Evolutionary conservation across 2,329 filamentous ascomycete genomes (phyloP).

Genomic region (Arthroderma sp.): DNA sequence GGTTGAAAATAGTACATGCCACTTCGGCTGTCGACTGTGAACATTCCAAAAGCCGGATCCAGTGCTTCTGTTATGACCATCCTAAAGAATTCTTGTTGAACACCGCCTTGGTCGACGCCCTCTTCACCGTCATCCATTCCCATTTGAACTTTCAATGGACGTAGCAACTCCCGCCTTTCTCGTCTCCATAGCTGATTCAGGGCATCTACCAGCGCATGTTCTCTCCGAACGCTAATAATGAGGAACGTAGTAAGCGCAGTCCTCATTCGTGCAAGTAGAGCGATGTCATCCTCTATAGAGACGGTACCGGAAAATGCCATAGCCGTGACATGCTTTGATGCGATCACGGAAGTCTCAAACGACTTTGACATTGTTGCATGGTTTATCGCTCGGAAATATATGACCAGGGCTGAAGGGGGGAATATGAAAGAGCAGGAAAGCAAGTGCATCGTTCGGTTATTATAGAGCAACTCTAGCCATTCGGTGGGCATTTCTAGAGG

Average conservation of each 20-base stretch:
- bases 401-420: conserved; percentile 56
- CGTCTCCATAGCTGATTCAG: conserved; percentile 85
- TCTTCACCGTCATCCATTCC: conserved; percentile 74
- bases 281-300: conserved; percentile 44
- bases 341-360: conserved; percentile 53
- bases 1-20: conserved; percentile 82
- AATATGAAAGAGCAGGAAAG: conserved; percentile 75
- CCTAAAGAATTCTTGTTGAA: conserved; percentile 93
- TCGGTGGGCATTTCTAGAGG: conserved; percentile 59
- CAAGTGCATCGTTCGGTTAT: conserved; percentile 57
- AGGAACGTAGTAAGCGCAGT: conserved; percentile 59
- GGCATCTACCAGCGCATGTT: conserved; percentile 57
- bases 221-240: conserved; percentile 55
- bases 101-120: conserved; percentile 84
- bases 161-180: conserved; percentile 66
- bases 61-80: conserved; percentile 69
- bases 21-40: conserved; percentile 58
- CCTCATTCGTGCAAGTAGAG: conserved; percentile 51
- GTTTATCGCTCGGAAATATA: conserved; percentile 80
- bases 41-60: conserved; percentile 62
- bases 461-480: conserved; percentile 53
- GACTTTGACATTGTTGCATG: conserved; percentile 73
- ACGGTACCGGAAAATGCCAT: conserved; percentile 33
- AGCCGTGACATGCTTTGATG: conserved; percentile 35
- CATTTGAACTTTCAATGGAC: conserved; percentile 78